Conservation (phyloP, 805 yeast genomes). For the Blastobotrys americana region DNA sequence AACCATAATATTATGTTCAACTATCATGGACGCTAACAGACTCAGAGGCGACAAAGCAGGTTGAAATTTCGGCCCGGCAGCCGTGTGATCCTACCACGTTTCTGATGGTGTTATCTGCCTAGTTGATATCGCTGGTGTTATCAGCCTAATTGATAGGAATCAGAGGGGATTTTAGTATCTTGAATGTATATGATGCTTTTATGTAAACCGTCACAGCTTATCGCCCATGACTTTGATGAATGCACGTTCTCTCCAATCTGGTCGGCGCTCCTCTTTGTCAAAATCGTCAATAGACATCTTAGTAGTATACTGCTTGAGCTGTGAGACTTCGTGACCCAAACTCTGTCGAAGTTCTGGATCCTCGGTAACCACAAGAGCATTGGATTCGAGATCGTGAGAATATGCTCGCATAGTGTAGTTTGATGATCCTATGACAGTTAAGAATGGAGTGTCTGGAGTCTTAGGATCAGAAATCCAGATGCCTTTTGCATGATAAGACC, state of each 20-base stretch:
- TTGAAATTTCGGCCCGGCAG: no score
- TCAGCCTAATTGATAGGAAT: no score
- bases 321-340: conserved; percentile 57
- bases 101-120: no score
- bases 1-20: no score
- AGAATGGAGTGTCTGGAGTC: conserved; percentile 47
- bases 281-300: conserved; percentile 56
- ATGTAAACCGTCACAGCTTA: conserved; percentile 17
- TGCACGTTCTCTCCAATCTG: conserved; percentile 35
- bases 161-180: no score
- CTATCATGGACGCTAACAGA: no score
- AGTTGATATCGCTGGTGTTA: no score
- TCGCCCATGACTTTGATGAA: conserved; percentile 27
- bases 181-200: no score
- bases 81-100: no score
- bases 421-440: conserved; percentile 85
- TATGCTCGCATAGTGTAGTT: conserved; percentile 90
- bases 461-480: conserved; percentile 67
- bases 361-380: conserved; percentile 69
- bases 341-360: conserved; percentile 49
- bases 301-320: conserved; percentile 48
- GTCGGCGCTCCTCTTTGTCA: conserved; percentile 50
- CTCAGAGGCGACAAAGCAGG: no score
- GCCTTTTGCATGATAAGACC: conserved; percentile 99
- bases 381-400: conserved; percentile 78